These are phyloP conservation scores for Fistulinella prunicolor DNA, from an alignment of 768 basidiomycete species.

Conservation along the genomic window DNA sequence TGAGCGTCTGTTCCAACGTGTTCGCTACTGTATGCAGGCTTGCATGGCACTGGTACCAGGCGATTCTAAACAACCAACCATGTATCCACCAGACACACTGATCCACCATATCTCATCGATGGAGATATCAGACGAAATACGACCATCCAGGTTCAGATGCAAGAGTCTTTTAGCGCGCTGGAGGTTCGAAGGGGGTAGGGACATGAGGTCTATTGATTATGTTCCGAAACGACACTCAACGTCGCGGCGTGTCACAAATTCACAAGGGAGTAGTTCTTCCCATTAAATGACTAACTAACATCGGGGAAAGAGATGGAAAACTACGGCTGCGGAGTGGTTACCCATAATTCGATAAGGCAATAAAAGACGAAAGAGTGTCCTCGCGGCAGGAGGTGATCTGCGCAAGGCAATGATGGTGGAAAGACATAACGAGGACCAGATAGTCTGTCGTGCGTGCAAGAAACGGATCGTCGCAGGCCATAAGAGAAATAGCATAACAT, in stretches of 20 bases:
- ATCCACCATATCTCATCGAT: too few species aligned
- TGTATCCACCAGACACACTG: too few species aligned
- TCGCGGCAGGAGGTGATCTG: slow-evolving; percentile 16
- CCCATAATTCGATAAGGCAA: slow-evolving; percentile 9
- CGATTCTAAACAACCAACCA: too few species aligned
- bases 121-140: too few species aligned
- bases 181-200: neutral
- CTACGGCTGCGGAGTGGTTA: slow-evolving; percentile 18
- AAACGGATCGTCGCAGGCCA: slow-evolving; percentile 33
- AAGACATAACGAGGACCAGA: slow-evolving; percentile 31
- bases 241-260: slow-evolving; percentile 14
- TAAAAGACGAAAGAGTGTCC: slow-evolving; percentile 14
- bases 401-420: slow-evolving; percentile 27
- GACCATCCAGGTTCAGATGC: too few species aligned
- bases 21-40: too few species aligned
- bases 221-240: slow-evolving; percentile 10
- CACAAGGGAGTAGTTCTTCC: slow-evolving; percentile 23
- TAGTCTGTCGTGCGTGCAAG: slow-evolving; percentile 37
- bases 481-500: slow-evolving; percentile 35
- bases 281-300: slow-evolving; percentile 26
- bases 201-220: slow-evolving; percentile 15
- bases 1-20: too few species aligned
- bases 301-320: slow-evolving; percentile 4
- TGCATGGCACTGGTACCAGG: too few species aligned
- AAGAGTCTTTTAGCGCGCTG: neutral